Conservation (phyloP, 371 early-diverging fungal species). For the Mycotypha africana region DNA sequence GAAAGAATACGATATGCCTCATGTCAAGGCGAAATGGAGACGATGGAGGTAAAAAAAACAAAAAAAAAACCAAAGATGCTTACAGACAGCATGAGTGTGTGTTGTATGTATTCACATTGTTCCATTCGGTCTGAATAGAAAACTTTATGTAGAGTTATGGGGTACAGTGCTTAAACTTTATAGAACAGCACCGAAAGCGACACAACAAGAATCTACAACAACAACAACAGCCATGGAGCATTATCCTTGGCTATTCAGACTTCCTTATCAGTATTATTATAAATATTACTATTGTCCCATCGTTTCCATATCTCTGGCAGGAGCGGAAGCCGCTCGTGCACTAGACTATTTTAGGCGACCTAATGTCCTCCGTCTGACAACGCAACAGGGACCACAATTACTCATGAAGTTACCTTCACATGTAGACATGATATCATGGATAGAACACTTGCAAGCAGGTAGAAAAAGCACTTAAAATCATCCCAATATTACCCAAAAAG, state of each 20-base stretch:
- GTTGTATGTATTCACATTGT: too few species aligned
- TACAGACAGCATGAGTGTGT: too few species aligned
- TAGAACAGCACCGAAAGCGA: too few species aligned
- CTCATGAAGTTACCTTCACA: constrained; percentile 27
- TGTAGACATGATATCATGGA: constrained; percentile 43
- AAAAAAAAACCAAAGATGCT: too few species aligned
- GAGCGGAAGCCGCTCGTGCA: constrained; percentile 39
- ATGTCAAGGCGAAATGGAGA: constrained; percentile 24
- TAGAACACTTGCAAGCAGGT: constrained; percentile 48
- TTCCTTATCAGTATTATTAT: constrained; percentile 20
- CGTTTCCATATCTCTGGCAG: constrained; percentile 25
- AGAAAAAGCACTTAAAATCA: too few species aligned
- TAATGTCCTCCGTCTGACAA: constrained; percentile 29
- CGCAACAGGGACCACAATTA: constrained; percentile 36
- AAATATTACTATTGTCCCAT: constrained; percentile 28
- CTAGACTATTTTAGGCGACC: constrained; percentile 40
- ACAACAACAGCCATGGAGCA: background rate
- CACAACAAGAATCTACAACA: too few species aligned
- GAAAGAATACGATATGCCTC: constrained; percentile 34
- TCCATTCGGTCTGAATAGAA: too few species aligned
- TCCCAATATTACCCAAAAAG: too few species aligned
- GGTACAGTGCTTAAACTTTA: constrained; percentile 37
- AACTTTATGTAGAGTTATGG: constrained; percentile 40
- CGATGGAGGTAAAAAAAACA: constrained; percentile 45
- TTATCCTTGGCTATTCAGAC: constrained; percentile 9